Conservation (phyloP, 805 yeast species). For the Candida awuae region DNA sequence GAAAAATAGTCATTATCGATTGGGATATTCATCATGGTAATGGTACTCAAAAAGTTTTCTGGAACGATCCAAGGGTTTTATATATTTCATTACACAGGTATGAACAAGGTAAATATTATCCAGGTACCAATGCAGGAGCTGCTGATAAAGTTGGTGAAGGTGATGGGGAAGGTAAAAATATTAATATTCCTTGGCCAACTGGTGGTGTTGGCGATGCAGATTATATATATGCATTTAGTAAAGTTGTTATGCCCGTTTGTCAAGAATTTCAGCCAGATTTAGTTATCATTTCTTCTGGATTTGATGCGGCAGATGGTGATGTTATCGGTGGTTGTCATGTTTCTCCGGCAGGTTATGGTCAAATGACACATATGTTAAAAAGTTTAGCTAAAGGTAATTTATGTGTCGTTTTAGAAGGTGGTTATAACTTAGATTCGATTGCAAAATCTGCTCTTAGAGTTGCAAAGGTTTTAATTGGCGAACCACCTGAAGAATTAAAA, state of each 20-base stretch:
- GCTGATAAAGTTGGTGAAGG: conserved; percentile 79
- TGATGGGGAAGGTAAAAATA: conserved; percentile 75
- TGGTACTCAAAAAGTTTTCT: conserved; percentile 92
- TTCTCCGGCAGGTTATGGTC: conserved; percentile 92
- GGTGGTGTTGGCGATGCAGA: conserved; percentile 95
- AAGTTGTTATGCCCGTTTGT: conserved; percentile 80
- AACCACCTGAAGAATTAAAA: conserved; percentile 79
- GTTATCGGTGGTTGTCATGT: conserved; percentile 95
- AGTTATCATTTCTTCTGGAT: conserved; percentile 89
- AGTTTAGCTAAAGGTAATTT: conserved; percentile 81
- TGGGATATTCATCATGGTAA: conserved; percentile 99
- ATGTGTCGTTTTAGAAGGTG: conserved; percentile 92
- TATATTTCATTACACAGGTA: conserved; percentile 90
- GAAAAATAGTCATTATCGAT: conserved; percentile 76
- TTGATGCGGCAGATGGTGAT: conserved; percentile 98
- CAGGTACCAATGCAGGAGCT: conserved; percentile 84
- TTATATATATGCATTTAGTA: conserved; percentile 83
- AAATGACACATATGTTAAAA: conserved; percentile 89
- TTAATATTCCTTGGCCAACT: conserved; percentile 90
- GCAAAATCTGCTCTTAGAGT: conserved; percentile 88
- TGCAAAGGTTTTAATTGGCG: conserved; percentile 85
- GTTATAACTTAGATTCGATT: conserved; percentile 87
- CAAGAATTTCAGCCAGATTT: conserved; percentile 88
- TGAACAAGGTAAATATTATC: conserved; percentile 87
- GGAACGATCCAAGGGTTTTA: conserved; percentile 80